These are phyloP conservation scores for Pseudozyma thailandica DNA, from an alignment of 1,284 basidiomycete species.

Conservation along the genomic window DNA sequence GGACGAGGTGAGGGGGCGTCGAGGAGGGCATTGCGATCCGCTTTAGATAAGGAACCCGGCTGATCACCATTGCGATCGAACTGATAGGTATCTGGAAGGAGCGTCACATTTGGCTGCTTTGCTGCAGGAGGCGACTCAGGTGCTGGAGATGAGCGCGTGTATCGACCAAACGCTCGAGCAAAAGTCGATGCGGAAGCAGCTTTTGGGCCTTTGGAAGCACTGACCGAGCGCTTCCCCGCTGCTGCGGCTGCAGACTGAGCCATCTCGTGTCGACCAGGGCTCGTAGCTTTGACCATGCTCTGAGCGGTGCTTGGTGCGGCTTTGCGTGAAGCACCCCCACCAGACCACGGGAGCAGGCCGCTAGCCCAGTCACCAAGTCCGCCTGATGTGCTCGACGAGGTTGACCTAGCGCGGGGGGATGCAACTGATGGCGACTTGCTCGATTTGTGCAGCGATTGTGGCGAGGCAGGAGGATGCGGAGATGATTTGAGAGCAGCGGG, in stretches of 20 bases:
- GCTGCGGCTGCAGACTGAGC: constrained; percentile 16
- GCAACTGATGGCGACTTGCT: constrained; percentile 16
- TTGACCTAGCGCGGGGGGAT: constrained; percentile 25
- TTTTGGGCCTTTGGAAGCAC: constrained; percentile 25
- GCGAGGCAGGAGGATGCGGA: constrained; percentile 28
- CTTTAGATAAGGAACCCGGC: constrained; percentile 12
- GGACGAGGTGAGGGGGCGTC: constrained; percentile 59
- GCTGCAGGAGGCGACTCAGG: constrained; percentile 39
- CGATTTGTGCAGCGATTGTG: constrained; percentile 23
- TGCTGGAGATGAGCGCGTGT: constrained; percentile 36
- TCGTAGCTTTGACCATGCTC: constrained; percentile 50
- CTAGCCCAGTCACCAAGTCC: constrained; percentile 54
- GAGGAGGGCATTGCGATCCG: constrained; percentile 38
- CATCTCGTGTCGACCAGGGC: constrained; percentile 42
- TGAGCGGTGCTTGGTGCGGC: constrained; percentile 40
- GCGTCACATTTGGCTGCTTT: constrained; percentile 69
- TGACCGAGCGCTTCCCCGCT: constrained; percentile 28
- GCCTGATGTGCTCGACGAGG: constrained; percentile 28
- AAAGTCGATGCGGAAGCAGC: constrained; percentile 50
- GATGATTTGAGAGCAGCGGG: constrained; percentile 12
- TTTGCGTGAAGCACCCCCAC: constrained; percentile 36
- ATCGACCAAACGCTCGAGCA: constrained; percentile 60
- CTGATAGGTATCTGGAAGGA: constrained; percentile 54
- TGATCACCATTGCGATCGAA: constrained; percentile 28
- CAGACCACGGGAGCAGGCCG: constrained; percentile 50